Evolutionary conservation across 2,329 filamentous ascomycete species (phyloP).

Genomic region (Pseudocercospora musae): DNA sequence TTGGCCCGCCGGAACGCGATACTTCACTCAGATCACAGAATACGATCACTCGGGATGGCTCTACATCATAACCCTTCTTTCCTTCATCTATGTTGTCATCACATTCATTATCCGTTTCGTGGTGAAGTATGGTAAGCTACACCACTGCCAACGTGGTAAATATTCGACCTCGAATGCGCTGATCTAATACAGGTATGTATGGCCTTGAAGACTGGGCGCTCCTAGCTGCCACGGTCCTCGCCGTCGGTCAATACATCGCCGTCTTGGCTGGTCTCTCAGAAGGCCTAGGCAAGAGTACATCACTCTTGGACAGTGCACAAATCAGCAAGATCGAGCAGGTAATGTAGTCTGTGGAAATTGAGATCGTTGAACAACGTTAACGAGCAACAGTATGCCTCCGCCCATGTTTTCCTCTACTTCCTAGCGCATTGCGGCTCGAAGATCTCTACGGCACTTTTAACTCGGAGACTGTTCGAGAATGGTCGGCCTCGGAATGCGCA

Average conservation of each 20-base stretch:
- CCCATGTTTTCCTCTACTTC: conserved; percentile 16
- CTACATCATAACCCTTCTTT: conserved; percentile 22
- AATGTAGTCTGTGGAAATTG: neutral
- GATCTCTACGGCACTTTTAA: conserved; percentile 22
- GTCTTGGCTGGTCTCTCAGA: conserved; percentile 21
- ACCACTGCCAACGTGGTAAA: neutral
- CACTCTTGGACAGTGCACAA: conserved; percentile 5
- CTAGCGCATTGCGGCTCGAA: conserved; percentile 20
- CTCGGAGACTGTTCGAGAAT: conserved; percentile 20
- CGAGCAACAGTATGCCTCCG: conserved; percentile 11
- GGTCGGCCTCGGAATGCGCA: conserved; percentile 12
- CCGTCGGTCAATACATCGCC: conserved; percentile 25
- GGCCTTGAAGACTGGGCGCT: conserved; percentile 32
- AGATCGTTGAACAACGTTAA: neutral
- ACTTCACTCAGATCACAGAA: conserved; percentile 18
- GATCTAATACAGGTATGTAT: conserved; percentile 11
- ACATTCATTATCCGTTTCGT: conserved; percentile 19
- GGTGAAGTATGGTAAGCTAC: conserved; percentile 20
- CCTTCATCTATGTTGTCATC: conserved; percentile 20
- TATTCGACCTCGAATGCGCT: neutral
- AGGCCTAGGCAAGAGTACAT: conserved; percentile 20
- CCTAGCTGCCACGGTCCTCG: conserved; percentile 23
- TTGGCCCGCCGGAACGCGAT: conserved; percentile 19
- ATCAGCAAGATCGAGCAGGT: conserved; percentile 14
- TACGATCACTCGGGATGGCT: conserved; percentile 21